Conservation (phyloP, 2,329 filamentous ascomycete species). For the Blastomyces gilchristii region DNA sequence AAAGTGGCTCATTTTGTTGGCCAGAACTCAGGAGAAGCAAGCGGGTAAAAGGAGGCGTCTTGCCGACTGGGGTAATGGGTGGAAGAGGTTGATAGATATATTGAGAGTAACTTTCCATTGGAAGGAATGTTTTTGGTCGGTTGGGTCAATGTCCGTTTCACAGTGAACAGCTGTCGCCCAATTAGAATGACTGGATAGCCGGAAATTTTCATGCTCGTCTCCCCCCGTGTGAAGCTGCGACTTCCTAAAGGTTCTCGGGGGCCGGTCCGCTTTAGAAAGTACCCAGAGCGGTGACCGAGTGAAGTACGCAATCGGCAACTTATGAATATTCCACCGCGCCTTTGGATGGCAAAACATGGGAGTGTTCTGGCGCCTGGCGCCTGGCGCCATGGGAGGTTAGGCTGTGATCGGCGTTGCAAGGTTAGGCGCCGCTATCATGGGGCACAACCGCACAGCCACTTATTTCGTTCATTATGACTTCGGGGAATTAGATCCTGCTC, state of each 20-base stretch:
- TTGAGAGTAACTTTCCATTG: not conserved
- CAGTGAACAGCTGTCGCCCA: not conserved
- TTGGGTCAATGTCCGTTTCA: not conserved
- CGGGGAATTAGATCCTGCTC: not conserved
- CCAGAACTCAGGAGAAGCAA: constrained; percentile 5
- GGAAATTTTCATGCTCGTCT: not conserved
- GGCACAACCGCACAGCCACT: not conserved
- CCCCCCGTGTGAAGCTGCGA: not conserved
- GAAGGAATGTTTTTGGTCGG: not conserved
- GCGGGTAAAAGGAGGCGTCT: constrained; percentile 7
- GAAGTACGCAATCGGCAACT: not conserved
- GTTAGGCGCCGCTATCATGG: not conserved
- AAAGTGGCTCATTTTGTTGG: constrained; percentile 1
- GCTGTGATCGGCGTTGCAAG: not conserved
- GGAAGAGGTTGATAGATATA: constrained; percentile 7
- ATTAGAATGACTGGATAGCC: not conserved
- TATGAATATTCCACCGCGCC: not conserved
- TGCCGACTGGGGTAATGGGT: not conserved
- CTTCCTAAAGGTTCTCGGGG: too few relatives aligned
- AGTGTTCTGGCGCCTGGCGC: not conserved
- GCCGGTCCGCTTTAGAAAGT: not conserved
- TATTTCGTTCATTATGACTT: not conserved
- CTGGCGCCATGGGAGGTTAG: not conserved
- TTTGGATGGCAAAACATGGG: not conserved
- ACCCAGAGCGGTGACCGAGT: not conserved